Evolutionary conservation across 768 basidiomycete genomes (phyloP), one percentile per base, ranked within the genome.

Genomic region (Kwoniella dejecticola): DNA sequence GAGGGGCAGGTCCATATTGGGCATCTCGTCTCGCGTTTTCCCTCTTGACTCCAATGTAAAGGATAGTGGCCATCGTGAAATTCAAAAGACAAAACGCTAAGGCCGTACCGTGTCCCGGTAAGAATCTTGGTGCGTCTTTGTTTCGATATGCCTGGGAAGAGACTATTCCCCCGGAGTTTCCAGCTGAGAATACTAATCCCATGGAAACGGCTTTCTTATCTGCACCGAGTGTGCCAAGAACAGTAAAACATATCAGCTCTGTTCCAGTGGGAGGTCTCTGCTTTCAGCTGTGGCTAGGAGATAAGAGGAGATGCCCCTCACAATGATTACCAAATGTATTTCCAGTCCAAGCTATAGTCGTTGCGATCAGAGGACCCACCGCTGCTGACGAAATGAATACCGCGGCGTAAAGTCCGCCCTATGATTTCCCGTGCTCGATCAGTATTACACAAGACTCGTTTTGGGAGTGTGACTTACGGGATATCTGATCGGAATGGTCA

Each of bases 11-110:
- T 4, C 80, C 81, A 67, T 77, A 81, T 30, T 70, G 27, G 12
- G 45, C 64, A 58, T 80, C 79, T 26, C 80, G 69, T 1, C 79
- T 71, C 10, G 62, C 69, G 74, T 81, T 81, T 65, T 81, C 80
- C 15, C 73, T 58, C 33, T 61, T 59, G 21, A 76, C 56, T 21
- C 72, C 71, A 59, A 76, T 55, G 56, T 68, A 68, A 47, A 81
- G 65, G 62, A 79, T 53, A 52, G 55, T 57, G 5, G 77, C 60
- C 58, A 64, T 62, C 45, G 70, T 52, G 44, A 74, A 70, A 57
- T 67, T 66, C 53, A 77, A 57, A 30, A 56, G 45, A 42, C 55
- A 52, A 60, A 79, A 79, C 15, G 66, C 79, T 24, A 78, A 66
- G 5, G 76, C 75, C 26, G 73, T 72, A n/a, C 61, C 77, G 64